Percentiles rank a stretch among this genome's conserved stretches.
Conservation (phyloP, 345 rosid species). For the Moricandia arvensis region DNA sequence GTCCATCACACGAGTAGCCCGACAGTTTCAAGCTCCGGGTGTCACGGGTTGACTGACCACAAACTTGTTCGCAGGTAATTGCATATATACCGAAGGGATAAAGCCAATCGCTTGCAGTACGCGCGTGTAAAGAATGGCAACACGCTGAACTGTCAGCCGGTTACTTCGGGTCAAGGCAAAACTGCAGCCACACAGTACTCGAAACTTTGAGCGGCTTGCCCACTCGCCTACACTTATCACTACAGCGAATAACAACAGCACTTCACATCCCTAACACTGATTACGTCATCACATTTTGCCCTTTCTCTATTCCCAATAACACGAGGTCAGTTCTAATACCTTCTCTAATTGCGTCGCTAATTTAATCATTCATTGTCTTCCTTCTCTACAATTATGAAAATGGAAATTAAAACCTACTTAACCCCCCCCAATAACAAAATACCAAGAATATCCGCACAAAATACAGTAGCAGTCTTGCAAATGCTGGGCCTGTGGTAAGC, state of each 20-base stretch:
- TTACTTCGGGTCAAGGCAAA: constrained; percentile 20
- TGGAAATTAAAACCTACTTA: too few species aligned
- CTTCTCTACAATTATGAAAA: too few species aligned
- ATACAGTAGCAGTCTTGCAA: too few species aligned
- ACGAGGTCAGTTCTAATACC: background rate
- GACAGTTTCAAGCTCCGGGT: constrained; percentile 11
- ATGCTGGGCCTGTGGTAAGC: too few species aligned
- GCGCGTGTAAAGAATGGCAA: background rate
- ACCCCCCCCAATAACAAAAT: too few species aligned
- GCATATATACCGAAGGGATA: background rate
- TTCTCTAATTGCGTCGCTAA: background rate
- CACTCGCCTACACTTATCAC: background rate
- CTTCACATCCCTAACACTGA: constrained; percentile 11
- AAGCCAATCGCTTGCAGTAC: background rate
- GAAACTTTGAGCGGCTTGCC: constrained; percentile 18
- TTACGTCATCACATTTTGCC: constrained; percentile 24
- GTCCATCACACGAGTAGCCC: constrained; percentile 1
- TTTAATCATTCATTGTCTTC: background rate
- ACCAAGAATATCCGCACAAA: too few species aligned
- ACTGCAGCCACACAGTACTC: constrained; percentile 11
- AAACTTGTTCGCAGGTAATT: constrained; percentile 18
- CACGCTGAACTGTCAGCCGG: background rate
- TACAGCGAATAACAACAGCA: constrained; percentile 7
- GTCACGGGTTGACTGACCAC: background rate
- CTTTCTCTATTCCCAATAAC: background rate